A percentile compares a stretch with the other conserved stretches of the same genome.
These are phyloP conservation scores for Lyophyllum semitale DNA, from an alignment of 768 basidiomycete genomes.

Conservation along the genomic window DNA sequence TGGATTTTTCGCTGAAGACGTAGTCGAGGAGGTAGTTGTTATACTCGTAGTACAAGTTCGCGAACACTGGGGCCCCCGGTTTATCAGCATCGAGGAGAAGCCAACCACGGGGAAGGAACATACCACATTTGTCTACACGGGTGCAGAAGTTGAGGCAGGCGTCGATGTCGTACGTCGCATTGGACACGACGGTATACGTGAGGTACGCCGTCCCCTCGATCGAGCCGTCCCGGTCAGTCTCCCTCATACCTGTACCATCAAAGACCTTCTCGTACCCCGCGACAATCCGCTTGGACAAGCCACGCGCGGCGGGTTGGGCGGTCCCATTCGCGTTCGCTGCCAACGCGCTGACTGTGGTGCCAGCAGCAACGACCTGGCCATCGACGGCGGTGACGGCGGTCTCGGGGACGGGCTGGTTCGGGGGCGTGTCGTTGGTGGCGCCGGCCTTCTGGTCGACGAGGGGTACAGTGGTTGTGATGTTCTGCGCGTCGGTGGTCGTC, in stretches of 20 bases:
- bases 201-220: constrained; percentile 52
- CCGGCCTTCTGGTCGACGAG: constrained; percentile 43
- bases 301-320: not conserved
- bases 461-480: constrained; percentile 33
- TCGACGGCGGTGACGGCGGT: constrained; percentile 47
- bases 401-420: constrained; percentile 35
- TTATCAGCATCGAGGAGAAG: not conserved
- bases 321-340: not conserved
- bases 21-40: constrained; percentile 45
- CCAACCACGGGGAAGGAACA: constrained; percentile 11
- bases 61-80: constrained; percentile 37
- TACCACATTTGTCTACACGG: constrained; percentile 41
- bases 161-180: constrained; percentile 45
- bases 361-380: constrained; percentile 33
- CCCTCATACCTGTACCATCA: constrained; percentile 34
- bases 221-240: constrained; percentile 40
- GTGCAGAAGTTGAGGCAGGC: constrained; percentile 45
- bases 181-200: constrained; percentile 46
- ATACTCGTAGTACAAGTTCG: constrained; percentile 50
- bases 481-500: constrained; percentile 10
- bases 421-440: constrained; percentile 26
- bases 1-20: constrained; percentile 38
- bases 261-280: constrained; percentile 40
- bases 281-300: constrained; percentile 21
- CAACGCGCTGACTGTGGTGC: constrained; percentile 9